Percentiles rank a stretch among this genome's conserved stretches.
These are phyloP conservation scores for Hemileccinum impolitum DNA, from an alignment of 768 basidiomycete species.

Conservation along the genomic window DNA sequence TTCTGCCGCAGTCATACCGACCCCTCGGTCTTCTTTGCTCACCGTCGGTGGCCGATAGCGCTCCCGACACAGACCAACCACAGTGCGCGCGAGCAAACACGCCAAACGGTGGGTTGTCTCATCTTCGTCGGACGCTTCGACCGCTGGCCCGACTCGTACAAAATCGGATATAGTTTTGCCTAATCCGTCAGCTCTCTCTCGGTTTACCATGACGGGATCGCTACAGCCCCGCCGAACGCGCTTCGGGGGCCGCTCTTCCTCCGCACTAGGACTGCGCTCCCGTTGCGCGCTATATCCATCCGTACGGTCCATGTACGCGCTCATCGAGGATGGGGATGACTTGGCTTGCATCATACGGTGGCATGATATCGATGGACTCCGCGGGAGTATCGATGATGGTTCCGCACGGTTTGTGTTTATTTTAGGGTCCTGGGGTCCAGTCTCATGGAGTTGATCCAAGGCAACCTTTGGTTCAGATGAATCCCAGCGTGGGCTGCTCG, in stretches of 20 bases:
- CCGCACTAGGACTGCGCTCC: slow-evolving; percentile 19
- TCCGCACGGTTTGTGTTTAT: slow-evolving; percentile 3
- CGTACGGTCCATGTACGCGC: not conserved
- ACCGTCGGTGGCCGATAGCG: slow-evolving; percentile 15
- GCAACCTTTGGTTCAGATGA: not conserved
- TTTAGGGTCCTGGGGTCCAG: slow-evolving; percentile 13
- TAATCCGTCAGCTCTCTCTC: slow-evolving; percentile 11
- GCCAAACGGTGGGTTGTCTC: slow-evolving; percentile 15
- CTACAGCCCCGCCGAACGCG: slow-evolving; percentile 22
- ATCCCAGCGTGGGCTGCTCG: slow-evolving; percentile 1
- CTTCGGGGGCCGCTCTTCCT: slow-evolving; percentile 28
- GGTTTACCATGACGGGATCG: slow-evolving; percentile 12
- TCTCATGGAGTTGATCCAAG: not conserved
- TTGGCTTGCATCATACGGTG: slow-evolving; percentile 1
- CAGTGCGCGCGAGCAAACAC: slow-evolving; percentile 16
- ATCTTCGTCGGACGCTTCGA: slow-evolving; percentile 1
- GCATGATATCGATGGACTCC: not conserved
- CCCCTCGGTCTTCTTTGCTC: slow-evolving; percentile 4
- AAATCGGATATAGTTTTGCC: slow-evolving; percentile 10
- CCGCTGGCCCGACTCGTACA: not conserved
- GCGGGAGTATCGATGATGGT: too few species aligned
- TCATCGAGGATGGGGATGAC: slow-evolving; percentile 10
- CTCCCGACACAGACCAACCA: slow-evolving; percentile 23
- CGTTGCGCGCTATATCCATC: slow-evolving; percentile 6
- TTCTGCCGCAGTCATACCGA: slow-evolving; percentile 28